Evolutionary conservation across 495 filamentous ascomycete genomes (phyloP), one percentile per base, ranked within the genome.

Genomic region (Xylaria curta): DNA sequence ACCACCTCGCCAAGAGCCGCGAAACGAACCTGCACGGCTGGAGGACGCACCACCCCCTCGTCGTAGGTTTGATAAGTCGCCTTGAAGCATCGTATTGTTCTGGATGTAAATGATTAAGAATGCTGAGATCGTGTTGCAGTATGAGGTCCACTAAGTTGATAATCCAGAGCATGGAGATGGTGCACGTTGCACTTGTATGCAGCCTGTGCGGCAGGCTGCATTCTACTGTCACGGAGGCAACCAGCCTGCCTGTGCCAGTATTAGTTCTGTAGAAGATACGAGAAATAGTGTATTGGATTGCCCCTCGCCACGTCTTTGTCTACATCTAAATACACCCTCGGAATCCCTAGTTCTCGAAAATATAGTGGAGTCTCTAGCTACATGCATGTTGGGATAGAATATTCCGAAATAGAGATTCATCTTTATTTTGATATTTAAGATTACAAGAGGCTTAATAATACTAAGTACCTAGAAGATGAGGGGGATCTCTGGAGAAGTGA

Each of bases 21-120:
- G 67, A 28, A 42, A 56, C 19, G 65, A 42, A 17, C 33, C 36
- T n/a, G n/a, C 49, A 9, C 33, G 64, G 64, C 47, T 40, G 49
- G 47, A 67, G 53, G 44, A 54, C 8, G 19, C 47, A 38, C 51
- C 19, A 26, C 51, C 13, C 0, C 36, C 28, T 68, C 31, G 31
- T 19, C 36, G 26, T 40, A 46, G 17, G 38, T 42, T 26, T 28
- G 66, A 59, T 46, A 68, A 33, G 31, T 59, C 42, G 31, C 66
- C 66, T 8, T 6, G 51, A 24, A 59, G n/a, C 49, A 58, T 59
- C 3, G 10, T 19, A 36, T 9, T 44, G 33, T 42, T 24, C 19
- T 42, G n/a, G 19, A 17, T 13, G 58, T n/a, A 15, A 8, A 17
- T 19, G 31, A 0, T 1, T 0, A 2, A 8, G 4, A 15, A n/a